These are phyloP conservation scores for Hypoxylon sp. DNA, from an alignment of 2,329 filamentous ascomycete species.

Conservation along the genomic window DNA sequence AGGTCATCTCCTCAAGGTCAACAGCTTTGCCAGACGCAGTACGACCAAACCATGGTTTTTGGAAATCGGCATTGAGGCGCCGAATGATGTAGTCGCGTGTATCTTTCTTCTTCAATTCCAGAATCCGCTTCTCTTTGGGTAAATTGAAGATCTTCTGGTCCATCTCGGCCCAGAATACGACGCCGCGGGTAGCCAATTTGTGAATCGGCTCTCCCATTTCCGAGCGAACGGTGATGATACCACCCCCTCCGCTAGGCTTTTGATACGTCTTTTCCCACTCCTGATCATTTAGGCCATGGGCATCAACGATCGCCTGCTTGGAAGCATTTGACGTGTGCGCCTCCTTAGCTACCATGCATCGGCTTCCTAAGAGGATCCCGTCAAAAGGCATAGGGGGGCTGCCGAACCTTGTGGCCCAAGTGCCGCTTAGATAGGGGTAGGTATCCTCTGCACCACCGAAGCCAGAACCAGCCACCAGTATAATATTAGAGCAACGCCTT, in stretches of 20 bases:
- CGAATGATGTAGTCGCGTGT: conserved; percentile 53
- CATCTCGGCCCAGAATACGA: conserved; percentile 50
- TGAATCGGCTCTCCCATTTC: conserved; percentile 53
- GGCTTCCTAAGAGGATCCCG: conserved; percentile 56
- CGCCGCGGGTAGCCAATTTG: conserved; percentile 50
- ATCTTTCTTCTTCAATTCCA: conserved; percentile 52
- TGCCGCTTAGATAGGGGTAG: conserved; percentile 56
- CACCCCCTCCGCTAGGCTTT: conserved; percentile 37
- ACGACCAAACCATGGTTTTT: conserved; percentile 58
- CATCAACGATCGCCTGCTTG: conserved; percentile 55
- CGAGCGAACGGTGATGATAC: conserved; percentile 42
- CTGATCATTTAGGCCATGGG: conserved; percentile 51
- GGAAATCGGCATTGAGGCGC: conserved; percentile 57
- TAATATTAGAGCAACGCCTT: conserved; percentile 54
- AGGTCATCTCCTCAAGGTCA: conserved; percentile 59
- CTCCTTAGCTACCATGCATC: conserved; percentile 58
- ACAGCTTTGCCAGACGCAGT: conserved; percentile 53
- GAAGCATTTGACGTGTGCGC: conserved; percentile 53
- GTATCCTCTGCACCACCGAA: conserved; percentile 57
- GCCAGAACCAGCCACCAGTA: conserved; percentile 57
- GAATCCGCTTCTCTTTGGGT: conserved; percentile 48
- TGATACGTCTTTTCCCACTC: conserved; percentile 58
- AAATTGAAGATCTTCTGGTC: conserved; percentile 46
- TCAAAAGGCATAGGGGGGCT: conserved; percentile 58
- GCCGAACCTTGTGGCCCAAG: conserved; percentile 53